Base-by-base conservation (phyloP, 352 stramenopile species). In the Phytophthora multivora region DNA sequence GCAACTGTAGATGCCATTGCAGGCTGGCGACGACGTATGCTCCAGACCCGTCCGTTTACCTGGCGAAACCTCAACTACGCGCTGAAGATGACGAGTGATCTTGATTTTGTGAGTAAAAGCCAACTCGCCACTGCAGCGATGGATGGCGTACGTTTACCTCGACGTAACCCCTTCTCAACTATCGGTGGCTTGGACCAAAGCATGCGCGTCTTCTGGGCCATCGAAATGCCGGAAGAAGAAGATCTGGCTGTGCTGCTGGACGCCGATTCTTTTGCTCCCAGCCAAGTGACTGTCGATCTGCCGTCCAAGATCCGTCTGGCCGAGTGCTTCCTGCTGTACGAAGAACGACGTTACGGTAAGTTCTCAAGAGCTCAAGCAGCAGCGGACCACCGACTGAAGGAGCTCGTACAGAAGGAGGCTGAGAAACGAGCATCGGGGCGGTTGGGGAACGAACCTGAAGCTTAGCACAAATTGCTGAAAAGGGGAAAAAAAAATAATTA, bases 81-180 rank as follows among this genome's bases (percentile, higher is more conserved):
- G 7, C 53, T 90, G 26, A 82, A 84, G 39, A 89, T 93, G 79
- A 69, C 69, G 6, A 75, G 69, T 40, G 85, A 93, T 43, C 30
- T 86, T 1, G 85, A 93, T 39, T 92, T 93, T 39, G 53, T 92
- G n/a, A 87, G 70, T 52, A 85, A 87, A 49, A 93, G 82, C 42
- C 78, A 83, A 18, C 38, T 84, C 1, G 72, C 74, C 13, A 77
- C 69, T 4, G 56, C 58, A 1, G 79, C 82, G 19, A 77, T 93
- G 69, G 82, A 85, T 47, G 82, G 80, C 5, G 48, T 86, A 12
- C 76, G 80, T 2, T 42, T 93, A 4, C 30, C 50, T 54, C 75
- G 81, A 39, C 77, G 80, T 12, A 91, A 93, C 36, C 84, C 84
- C 13, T 90, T 93, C 41, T 83, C 71, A 26, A 93, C 82, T 2